Conservation (phyloP, 2,329 filamentous ascomycete species). For the Aureobasidium lini region DNA sequence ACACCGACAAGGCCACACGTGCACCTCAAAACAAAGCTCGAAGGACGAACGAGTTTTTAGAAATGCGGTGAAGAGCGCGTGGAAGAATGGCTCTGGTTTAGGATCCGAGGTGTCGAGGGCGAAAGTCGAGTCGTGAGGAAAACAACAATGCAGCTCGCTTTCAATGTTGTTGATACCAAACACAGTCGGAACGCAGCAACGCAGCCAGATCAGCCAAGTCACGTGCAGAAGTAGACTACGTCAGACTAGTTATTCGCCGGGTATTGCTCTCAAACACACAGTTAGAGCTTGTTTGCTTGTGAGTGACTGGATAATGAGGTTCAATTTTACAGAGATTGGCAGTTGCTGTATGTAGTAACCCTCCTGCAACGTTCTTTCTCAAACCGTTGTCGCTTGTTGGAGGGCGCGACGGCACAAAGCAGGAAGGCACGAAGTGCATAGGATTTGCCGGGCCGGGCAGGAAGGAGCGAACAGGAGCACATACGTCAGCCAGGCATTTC, state of each 20-base stretch:
- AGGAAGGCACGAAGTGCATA: neutral
- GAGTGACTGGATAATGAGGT: neutral
- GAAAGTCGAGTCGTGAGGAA: conserved; percentile 3
- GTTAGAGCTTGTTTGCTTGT: neutral
- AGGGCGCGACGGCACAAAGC: neutral
- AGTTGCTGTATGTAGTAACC: neutral
- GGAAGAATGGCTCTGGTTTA: neutral
- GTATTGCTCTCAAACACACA: neutral
- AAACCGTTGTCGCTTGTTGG: conserved; percentile 6
- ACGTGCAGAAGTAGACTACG: neutral
- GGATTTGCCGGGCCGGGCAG: neutral
- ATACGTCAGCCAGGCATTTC: neutral
- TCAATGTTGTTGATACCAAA: neutral
- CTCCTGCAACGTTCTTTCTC: conserved; percentile 3
- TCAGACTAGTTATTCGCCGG: neutral
- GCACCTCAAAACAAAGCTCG: conserved; percentile 1
- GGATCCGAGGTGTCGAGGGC: neutral
- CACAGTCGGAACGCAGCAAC: no score
- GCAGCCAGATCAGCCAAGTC: neutral
- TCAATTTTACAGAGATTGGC: conserved; percentile 9
- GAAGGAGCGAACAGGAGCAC: neutral
- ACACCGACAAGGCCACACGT: conserved; percentile 6
- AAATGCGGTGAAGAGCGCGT: neutral
- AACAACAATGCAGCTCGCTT: neutral
- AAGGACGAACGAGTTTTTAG: neutral